phyloP scores from a whole-genome alignment of 305 asterid species.

The Rubia occidens region DNA sequence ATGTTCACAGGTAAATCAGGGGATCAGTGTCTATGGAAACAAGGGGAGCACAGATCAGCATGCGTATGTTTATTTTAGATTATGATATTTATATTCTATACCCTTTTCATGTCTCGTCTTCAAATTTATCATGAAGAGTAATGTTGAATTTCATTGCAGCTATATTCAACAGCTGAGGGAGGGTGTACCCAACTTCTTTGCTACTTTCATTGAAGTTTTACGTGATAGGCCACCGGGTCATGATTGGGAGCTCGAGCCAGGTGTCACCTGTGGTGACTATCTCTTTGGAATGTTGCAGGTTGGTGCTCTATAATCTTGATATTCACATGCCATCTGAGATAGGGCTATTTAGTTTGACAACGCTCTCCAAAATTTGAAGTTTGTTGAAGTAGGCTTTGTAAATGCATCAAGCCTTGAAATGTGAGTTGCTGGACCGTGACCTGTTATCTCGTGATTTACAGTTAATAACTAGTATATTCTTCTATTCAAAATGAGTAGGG shows the following conservation, averaged over 20 bases:
- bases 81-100: neutral
- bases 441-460: neutral
- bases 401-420: neutral
- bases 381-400: neutral
- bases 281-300: slow-evolving; percentile 95
- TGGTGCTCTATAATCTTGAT: slow-evolving; percentile 9
- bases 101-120: neutral
- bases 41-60: slow-evolving; percentile 99
- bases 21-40: slow-evolving; percentile 90
- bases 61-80: slow-evolving; percentile 46
- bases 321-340: slow-evolving; percentile 1
- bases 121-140: neutral
- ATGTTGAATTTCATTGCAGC: slow-evolving; percentile 27
- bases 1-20: slow-evolving; percentile 76
- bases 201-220: slow-evolving; percentile 89
- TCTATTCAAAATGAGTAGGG: slow-evolving; percentile 45
- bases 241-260: slow-evolving; percentile 99
- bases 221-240: slow-evolving; percentile 99
- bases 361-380: neutral
- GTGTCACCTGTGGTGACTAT: slow-evolving; percentile 96
- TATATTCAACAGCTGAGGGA: slow-evolving; percentile 98
- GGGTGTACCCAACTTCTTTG: slow-evolving; percentile 94
- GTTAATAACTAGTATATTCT: neutral
- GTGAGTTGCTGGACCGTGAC: too few relatives aligned
- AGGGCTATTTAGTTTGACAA: too few relatives aligned